Base-by-base conservation (phyloP, 2,329 filamentous ascomycete genomes). In the Septoria petroselini region DNA sequence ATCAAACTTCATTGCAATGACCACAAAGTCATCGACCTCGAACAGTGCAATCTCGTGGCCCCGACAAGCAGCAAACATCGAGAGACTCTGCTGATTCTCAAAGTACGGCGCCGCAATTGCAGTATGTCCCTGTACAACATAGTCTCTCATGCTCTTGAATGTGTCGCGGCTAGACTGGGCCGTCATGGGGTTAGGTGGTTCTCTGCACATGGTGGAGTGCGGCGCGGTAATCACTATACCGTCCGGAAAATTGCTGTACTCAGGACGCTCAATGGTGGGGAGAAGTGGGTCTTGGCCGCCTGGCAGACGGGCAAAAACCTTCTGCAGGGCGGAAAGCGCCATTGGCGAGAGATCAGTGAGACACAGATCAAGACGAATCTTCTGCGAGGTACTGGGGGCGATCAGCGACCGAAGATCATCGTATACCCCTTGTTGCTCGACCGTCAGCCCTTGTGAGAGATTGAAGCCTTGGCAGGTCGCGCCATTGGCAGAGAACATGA, bases 401-500 rank as follows among this genome's bases (percentile, higher is more conserved):
- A 30, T 12, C 7, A 30, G 27, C 12, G 27, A 30, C 7, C 27
- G 27, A 7, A 30, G 27, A 30, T 7, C 12, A 30, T 30, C 27
- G 27, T 7, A 30, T 7, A 17, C 15, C 7, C 7, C 12, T 23
- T 40, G 9, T n/a, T 39, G 35, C 17, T 39, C 15, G 19, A 12
- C 15, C n/a, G n/a, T 21, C 8, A 39, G 17, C n/a, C 11, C 15
- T 18, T 12, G 15, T 7, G 7, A 6, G 18, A 17, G 15, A 19
- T 41, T 41, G 39, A 41, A 29, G 5, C 39, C 39, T 17, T 29
- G 14, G 15, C 39, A 29, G 9, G 39, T 41, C 14, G 39, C 39
- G 14, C 39, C 39, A 8, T 7, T 30, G 3, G 39, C 21, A 5
- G 25, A 29, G 39, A 41, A 41, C 7, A 17, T 5, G 25, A 41